Evolutionary conservation across 1,284 basidiomycete genomes (phyloP).

Genomic region (Spongiforma sp.): DNA sequence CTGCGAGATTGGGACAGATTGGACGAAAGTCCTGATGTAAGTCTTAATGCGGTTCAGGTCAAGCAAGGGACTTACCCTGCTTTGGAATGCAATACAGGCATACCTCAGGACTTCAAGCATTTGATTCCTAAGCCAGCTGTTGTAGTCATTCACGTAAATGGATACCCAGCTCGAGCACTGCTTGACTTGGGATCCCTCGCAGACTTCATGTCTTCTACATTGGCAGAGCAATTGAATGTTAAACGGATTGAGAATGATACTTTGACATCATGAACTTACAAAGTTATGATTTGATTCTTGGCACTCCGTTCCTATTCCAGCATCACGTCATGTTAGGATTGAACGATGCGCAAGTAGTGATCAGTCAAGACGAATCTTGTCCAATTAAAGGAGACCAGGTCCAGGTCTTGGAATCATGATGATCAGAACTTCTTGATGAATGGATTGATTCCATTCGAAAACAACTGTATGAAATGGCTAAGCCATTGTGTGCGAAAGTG

Average conservation of each 20-base stretch:
- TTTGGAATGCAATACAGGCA: too few relatives aligned
- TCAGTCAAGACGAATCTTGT: conserved; percentile 19
- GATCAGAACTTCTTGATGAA: conserved; percentile 17
- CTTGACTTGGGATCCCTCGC: conserved; percentile 48
- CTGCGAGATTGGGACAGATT: too few relatives aligned
- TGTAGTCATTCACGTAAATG: too few relatives aligned
- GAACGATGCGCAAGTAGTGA: conserved; percentile 16
- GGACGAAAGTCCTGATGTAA: too few relatives aligned
- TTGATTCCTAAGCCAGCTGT: conserved; percentile 26
- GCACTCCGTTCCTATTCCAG: conserved; percentile 40
- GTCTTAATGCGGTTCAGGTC: too few relatives aligned
- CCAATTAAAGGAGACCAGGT: conserved; percentile 31
- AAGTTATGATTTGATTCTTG: conserved; percentile 39
- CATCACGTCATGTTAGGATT: conserved; percentile 28
- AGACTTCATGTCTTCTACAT: conserved; percentile 41
- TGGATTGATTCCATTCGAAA: not conserved
- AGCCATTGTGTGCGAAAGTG: conserved; percentile 29
- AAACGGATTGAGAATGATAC: conserved; percentile 13
- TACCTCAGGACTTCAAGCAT: conserved; percentile 16
- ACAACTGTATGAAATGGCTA: conserved; percentile 26
- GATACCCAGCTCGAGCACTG: conserved; percentile 39
- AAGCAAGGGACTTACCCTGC: too few relatives aligned
- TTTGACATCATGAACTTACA: conserved; percentile 38
- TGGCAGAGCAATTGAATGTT: conserved; percentile 41
- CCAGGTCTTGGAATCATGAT: conserved; percentile 19